Evolutionary conservation across 371 early-diverging fungal genomes (phyloP).

Genomic region (Mucor irregularis): DNA sequence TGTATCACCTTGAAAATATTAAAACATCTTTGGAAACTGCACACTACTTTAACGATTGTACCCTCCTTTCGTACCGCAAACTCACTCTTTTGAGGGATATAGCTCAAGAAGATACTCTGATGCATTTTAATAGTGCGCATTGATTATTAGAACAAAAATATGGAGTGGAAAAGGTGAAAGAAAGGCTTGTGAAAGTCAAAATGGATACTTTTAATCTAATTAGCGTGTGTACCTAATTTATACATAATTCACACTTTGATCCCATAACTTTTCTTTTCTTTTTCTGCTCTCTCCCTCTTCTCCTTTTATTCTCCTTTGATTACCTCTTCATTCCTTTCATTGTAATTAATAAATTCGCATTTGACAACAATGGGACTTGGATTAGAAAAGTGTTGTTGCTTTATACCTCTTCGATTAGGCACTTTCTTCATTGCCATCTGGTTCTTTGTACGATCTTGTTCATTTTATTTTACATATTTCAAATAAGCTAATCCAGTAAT

Average conservation of each 20-base stretch:
- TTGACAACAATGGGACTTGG: conserved; percentile 44
- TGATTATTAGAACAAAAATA: neutral
- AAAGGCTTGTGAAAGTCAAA: too few relatives aligned
- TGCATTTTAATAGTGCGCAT: too few relatives aligned
- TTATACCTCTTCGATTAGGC: conserved; percentile 47
- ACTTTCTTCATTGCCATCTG: conserved; percentile 49
- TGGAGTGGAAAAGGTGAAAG: neutral
- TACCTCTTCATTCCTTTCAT: conserved; percentile 10
- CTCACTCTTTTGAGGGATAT: too few relatives aligned
- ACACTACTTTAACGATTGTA: too few relatives aligned
- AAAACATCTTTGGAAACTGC: too few relatives aligned
- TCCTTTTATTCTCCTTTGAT: conserved; percentile 4
- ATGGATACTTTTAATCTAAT: too few relatives aligned
- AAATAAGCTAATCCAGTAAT: neutral
- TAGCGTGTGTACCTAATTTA: too few relatives aligned
- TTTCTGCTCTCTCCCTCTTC: neutral
- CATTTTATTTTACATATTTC: neutral
- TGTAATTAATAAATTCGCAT: conserved; percentile 1
- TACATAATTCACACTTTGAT: too few relatives aligned
- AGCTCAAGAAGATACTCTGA: too few relatives aligned
- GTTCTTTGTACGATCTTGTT: conserved; percentile 41
- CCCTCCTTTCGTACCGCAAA: too few relatives aligned
- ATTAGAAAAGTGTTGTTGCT: conserved; percentile 50
- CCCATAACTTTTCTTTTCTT: too few relatives aligned
- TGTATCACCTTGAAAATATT: too few relatives aligned